phyloP scores from a whole-genome alignment of 108 stramenopile species.

The Cyclostephanos tholiformis region DNA sequence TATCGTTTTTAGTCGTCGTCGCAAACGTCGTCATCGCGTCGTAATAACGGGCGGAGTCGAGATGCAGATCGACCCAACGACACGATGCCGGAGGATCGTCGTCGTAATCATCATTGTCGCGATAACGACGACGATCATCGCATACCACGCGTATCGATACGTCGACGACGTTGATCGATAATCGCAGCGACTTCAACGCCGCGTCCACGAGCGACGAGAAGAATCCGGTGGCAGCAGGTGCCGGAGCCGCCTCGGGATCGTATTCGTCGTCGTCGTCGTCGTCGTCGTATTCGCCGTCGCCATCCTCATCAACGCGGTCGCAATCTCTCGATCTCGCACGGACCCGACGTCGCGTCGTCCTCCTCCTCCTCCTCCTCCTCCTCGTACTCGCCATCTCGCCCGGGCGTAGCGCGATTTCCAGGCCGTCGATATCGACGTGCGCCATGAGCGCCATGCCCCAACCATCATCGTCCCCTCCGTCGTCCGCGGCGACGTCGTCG shows the following conservation, averaged over 20 bases:
- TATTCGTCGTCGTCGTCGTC: neutral
- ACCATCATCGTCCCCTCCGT: too few species aligned
- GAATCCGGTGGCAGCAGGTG: constrained; percentile 28
- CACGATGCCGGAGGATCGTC: neutral
- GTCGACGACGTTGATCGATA: constrained; percentile 31
- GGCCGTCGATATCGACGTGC: constrained; percentile 35
- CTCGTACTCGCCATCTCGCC: too few species aligned
- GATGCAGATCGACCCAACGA: constrained; percentile 43
- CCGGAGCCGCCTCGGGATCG: too few species aligned
- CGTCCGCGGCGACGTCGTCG: too few species aligned
- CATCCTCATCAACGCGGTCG: neutral
- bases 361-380: too few species aligned
- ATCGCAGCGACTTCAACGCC: constrained; percentile 43
- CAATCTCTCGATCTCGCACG: too few species aligned
- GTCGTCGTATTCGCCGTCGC: neutral
- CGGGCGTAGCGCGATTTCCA: constrained; percentile 33
- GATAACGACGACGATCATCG: constrained; percentile 7
- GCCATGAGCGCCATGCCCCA: constrained; percentile 28
- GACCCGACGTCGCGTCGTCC: too few species aligned
- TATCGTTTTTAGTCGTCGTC: neutral
- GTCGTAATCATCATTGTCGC: neutral
- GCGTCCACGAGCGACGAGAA: constrained; percentile 43
- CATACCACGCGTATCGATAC: constrained; percentile 25
- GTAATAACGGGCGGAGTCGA: constrained; percentile 59
- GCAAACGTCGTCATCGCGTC: constrained; percentile 47